Base-by-base conservation (phyloP, 2,329 filamentous ascomycete genomes). In the Lomentospora prolificans region DNA sequence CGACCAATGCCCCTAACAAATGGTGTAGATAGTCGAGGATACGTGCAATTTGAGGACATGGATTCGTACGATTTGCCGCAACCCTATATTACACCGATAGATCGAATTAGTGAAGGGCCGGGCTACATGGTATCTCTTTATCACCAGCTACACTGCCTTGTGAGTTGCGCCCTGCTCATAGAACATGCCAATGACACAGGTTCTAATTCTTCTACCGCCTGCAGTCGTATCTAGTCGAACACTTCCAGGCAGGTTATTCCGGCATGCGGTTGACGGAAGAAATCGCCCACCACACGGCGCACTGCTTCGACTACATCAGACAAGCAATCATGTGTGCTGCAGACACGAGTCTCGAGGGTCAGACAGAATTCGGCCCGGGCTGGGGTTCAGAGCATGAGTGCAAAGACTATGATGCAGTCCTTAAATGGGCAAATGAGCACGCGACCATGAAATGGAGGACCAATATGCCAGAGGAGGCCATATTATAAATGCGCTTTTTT, bases 271-370 rank as follows among this genome's bases (percentile, higher is more conserved):
- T 55, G 7, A 55, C 51, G 24, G n/a, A 51, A 24, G 57, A 55
- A 56, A 33, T 55, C 7, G 25, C 46, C 3, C 50, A 58, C 8
- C 72, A 74, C 58, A 72, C 69, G 60, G 65, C 46, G 19, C 58
- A 74, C 60, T 73, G 71, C 62, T 67, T 73, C 55, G 69, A 71
- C 57, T 73, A 73, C 53, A 64, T 73, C 57, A 64, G 71, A 6
- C 70, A 73, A 57, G 66, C 67, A 4, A 66, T 71, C 55, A 70
- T 72, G 68, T 73, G 70, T 41, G 64, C 64, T 6, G 67, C 65
- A 5, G 60, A 61, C 30, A 53, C 59, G 51, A 57, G 59, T 1
- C 41, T 61, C 1, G 60, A 61, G 53, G 44, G 44, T 14, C 17
- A 48, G 17, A 48, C 44, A 3, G 22, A 48, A 19, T 22, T 12